Evolutionary conservation across 2,329 filamentous ascomycete species (phyloP), one percentile per base, ranked within the genome.

Genomic region (Aspergillus ochraceus): DNA sequence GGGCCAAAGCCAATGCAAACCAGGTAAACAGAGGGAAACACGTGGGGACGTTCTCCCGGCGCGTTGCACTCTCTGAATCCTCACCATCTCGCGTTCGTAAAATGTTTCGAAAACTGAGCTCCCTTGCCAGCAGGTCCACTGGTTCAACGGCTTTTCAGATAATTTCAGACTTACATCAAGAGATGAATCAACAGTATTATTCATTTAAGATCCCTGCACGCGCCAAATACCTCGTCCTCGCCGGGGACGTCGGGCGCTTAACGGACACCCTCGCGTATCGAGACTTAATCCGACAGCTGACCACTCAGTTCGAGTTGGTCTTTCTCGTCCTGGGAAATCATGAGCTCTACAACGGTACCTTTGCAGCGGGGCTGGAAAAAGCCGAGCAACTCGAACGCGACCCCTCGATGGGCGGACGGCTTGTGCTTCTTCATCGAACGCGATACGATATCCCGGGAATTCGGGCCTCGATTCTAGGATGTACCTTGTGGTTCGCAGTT

Each of bases 401-500:
- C 49, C 61, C 64, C 19, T 64, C 19, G 9, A 56, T 74, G 2
- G 64, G 68, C 6, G 66, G 64, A n/a, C 63, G 64, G 4, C 62
- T 77, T 1, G 52, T 71, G 20, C 10, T 74, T 19, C 66, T 73
- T 29, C 55, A 74, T 36, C 70, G 60, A 32, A 59, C 42, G 58
- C 60, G 70, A 45, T 67, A 69, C 12, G 62, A 74, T 54, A 39
- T 76, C 6, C 62, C 65, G 10, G 57, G 50, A 1, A 59, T 79
- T 0, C 68, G 68, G 24, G 55, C 86, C n/a, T 83, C 79, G 2
- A 70, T 88, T 2, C 70, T 88, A 1, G 85, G 85, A 6, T 86
- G 83, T 62, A 86, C 84, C 1, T 74, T 88, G 0, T 86, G 84
- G 81, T 86, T 84, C 1, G 63, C 71, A 0, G 77, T 88, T 6